Base-by-base conservation (phyloP, 2,329 filamentous ascomycete species). In the Zasmidium cellare region DNA sequence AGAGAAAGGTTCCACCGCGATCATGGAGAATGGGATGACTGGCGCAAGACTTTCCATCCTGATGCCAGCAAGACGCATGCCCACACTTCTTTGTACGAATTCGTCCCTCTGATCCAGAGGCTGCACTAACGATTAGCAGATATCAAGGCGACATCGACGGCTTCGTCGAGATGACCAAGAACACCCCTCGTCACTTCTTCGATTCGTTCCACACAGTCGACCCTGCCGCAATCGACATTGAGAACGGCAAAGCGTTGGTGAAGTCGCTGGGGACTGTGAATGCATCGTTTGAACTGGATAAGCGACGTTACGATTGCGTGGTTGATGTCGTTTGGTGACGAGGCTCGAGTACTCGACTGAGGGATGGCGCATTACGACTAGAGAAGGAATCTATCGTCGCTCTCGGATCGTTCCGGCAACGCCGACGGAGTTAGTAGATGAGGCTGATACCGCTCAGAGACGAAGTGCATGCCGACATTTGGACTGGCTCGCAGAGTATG, bases 141-240 rank as follows among this genome's bases (percentile, higher is more conserved):
- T 48, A 48, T 14, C 46, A 48, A 16, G 46, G 46, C 11, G 46
- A 48, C 46, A 48, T 48, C 46, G 46, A 48, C 11, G 46, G 46
- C 46, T 48, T 48, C 46, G 18, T 48, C 46, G 46, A 23, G 24
- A 22, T 48, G 19, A 48, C 46, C 22, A 48, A 48, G 24, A 28
- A 23, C 11, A 48, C 19, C 14, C 46, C 46, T 9, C 18, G 46
- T 16, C n/a, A 28, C 9, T 48, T 48, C 46, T 48, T 48, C 46
- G 46, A 48, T 24, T 48, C 46, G 5, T 48, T 48, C 46, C 46
- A 48, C 18, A 48, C 46, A 23, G 46, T 48, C 9, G 18, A 22
- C 24, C 20, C 46, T 23, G 46, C 46, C 5, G 46, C 24, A 7
- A 48, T 48, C 11, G 46, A 48, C 20, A 48, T 48, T 20, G 14